Base-by-base conservation (phyloP, 78 protist genomes). In the Chrysochromulina tobinii region DNA sequence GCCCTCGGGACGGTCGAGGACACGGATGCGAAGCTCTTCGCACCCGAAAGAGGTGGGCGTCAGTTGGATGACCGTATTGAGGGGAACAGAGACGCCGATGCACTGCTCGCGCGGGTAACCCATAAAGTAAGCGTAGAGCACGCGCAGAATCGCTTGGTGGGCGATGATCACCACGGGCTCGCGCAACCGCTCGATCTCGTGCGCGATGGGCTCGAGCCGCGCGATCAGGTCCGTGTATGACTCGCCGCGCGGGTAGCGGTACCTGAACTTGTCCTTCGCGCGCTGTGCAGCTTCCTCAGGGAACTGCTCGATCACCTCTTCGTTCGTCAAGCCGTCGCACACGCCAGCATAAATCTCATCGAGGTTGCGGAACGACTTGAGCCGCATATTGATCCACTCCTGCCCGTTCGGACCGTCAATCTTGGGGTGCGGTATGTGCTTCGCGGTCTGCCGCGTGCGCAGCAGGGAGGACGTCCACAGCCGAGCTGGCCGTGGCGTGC, bases 251-350 rank as follows among this genome's bases (percentile, higher is more conserved):
- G 98, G 99, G 61, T 97, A 98, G 53, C 90, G 93, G 81, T 96
- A 96, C 48, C 38, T 27, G 55, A 94, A 93, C 89, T 97, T 97
- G 92, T 96, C 95, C 0, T 66, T 72, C 17, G 81, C 79, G 53
- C 99, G 92, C 58, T 89, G 88, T 54, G 93, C 94, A 25, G 67
- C 87, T 21, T 96, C 97, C 58, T 94, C 92, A 5, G 98, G 98
- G 87, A 14, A 67, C 89, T 59, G 91, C 68, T 81, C 90, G 83
- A 3, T 1, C 51, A 97, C 87, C 54, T 97, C 98, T 21, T 95
- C 96, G 87, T 97, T 96, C 21, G 99, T 97, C 97, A 98, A 55
- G 38, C 97, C 98, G 53, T 98, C 98, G 88, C 98, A 97, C 48
- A 86, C 68, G 75, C 99, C 99, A 6, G 98, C 98, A 58, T 96